Conservation (phyloP, 257 asterid genomes). For the Lavandula angustifolia region DNA sequence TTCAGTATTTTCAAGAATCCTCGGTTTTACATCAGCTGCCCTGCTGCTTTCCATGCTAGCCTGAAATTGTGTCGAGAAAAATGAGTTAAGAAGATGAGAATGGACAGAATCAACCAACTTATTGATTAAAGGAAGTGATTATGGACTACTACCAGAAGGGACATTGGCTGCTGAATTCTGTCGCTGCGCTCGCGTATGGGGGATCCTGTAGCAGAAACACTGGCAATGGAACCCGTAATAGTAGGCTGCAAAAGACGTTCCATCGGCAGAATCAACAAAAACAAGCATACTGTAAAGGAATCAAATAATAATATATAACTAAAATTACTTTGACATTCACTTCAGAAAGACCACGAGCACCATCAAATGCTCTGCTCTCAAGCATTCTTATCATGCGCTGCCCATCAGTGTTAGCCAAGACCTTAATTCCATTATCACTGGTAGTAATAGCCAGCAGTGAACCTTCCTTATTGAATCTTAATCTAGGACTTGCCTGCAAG, state of each 20-base stretch:
- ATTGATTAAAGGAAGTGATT: constrained; percentile 12
- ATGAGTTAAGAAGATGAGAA: constrained; percentile 17
- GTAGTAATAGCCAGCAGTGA: constrained; percentile 90
- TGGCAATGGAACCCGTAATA: constrained; percentile 64
- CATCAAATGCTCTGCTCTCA: constrained; percentile 84
- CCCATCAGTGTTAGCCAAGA: constrained; percentile 84
- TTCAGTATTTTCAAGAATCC: constrained; percentile 65
- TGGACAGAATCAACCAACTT: constrained; percentile 13
- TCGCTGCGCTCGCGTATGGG: constrained; percentile 76
- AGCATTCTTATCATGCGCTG: constrained; percentile 88
- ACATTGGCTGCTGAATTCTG: constrained; percentile 76
- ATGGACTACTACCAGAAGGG: constrained; percentile 64
- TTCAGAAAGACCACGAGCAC: constrained; percentile 75
- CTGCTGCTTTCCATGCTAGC: constrained; percentile 80
- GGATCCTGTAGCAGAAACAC: constrained; percentile 57
- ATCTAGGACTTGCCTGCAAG: constrained; percentile 88
- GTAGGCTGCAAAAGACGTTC: constrained; percentile 55
- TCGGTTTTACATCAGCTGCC: constrained; percentile 82
- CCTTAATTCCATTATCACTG: constrained; percentile 89
- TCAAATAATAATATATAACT: constrained; percentile 13
- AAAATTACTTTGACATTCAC: constrained; percentile 67
- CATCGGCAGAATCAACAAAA: constrained; percentile 3
- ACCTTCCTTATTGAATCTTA: constrained; percentile 93
- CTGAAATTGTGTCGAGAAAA: constrained; percentile 45
- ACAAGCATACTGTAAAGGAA: neutral